These are phyloP conservation scores for Saccharomyces hybrid DNA, from an alignment of 1,139 yeast species.

Conservation along the genomic window DNA sequence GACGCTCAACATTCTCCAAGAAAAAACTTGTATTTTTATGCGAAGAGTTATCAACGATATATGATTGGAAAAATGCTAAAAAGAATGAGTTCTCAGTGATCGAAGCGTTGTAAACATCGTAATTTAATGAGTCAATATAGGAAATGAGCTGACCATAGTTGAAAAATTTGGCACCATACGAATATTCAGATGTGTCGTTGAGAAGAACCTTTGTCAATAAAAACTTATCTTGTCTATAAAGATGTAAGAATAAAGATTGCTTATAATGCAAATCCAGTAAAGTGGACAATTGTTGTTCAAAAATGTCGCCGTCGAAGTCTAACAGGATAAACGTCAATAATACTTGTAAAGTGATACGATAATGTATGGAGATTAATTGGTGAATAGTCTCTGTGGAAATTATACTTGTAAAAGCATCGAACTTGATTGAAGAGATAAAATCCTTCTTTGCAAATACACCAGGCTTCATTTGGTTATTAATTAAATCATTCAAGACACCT, in stretches of 20 bases:
- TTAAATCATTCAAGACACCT: slow-evolving; percentile 19
- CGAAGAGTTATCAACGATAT: slow-evolving; percentile 14
- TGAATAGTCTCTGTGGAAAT: slow-evolving; percentile 21
- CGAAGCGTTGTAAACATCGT: slow-evolving; percentile 14
- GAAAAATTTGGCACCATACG: slow-evolving; percentile 20
- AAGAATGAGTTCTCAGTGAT: slow-evolving; percentile 17
- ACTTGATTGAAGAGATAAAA: slow-evolving; percentile 19
- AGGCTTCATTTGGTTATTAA: slow-evolving; percentile 19
- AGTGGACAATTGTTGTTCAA: slow-evolving; percentile 17
- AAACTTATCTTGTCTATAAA: slow-evolving; percentile 22
- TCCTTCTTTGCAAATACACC: slow-evolving; percentile 4
- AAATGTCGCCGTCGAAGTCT: slow-evolving; percentile 22
- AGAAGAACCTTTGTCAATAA: slow-evolving; percentile 17
- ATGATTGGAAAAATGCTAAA: slow-evolving; percentile 9
- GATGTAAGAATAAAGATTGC: slow-evolving; percentile 20
- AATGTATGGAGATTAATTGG: slow-evolving; percentile 21
- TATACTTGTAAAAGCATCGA: slow-evolving; percentile 15
- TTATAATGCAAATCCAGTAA: slow-evolving; percentile 26
- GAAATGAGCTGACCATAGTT: slow-evolving; percentile 22
- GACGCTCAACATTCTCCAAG: slow-evolving; percentile 15
- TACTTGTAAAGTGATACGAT: slow-evolving; percentile 22
- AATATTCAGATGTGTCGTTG: slow-evolving; percentile 17
- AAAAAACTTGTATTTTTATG: slow-evolving; percentile 10
- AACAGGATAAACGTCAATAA: slow-evolving; percentile 25
- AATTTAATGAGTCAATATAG: slow-evolving; percentile 15